Percentiles rank a stretch among this genome's conserved stretches.
Conservation (phyloP, 176 grass and related monocot species). For the Musa schizocarpa region DNA sequence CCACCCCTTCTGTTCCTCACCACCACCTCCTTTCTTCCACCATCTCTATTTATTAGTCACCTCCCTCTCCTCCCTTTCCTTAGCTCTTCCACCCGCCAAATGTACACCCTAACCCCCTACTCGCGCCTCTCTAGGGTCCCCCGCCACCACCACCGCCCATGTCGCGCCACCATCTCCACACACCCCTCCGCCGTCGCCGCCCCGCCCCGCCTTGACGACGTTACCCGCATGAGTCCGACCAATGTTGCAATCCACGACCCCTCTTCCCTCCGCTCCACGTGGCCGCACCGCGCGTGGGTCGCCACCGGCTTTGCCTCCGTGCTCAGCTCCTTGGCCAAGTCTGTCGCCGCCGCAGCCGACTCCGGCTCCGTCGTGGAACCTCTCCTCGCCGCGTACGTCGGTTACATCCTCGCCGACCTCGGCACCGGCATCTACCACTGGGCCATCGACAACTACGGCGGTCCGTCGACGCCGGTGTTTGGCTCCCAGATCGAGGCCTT, state of each 20-base stretch:
- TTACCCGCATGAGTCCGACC: background rate
- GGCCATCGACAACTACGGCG: conserved; percentile 88
- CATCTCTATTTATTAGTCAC: background rate
- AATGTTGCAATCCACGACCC: conserved; percentile 17
- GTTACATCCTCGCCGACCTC: conserved; percentile 74
- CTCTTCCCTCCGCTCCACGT: conserved; percentile 57
- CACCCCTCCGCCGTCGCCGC: background rate
- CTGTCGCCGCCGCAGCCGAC: background rate
- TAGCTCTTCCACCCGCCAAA: background rate
- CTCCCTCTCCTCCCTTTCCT: background rate
- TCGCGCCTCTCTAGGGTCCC: conserved; percentile 21
- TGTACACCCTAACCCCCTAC: conserved; percentile 42
- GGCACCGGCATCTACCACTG: conserved; percentile 79
- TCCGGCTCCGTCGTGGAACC: conserved; percentile 13
- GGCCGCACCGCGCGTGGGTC: conserved; percentile 76
- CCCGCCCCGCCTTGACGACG: background rate
- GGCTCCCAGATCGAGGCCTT: conserved; percentile 73
- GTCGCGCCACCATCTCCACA: conserved; percentile 33
- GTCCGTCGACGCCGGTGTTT: conserved; percentile 45
- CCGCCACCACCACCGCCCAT: conserved; percentile 12
- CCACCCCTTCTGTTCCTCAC: background rate
- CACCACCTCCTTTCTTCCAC: background rate
- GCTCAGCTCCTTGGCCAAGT: conserved; percentile 8
- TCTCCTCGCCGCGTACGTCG: conserved; percentile 21
- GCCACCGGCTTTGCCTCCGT: conserved; percentile 33